Evolutionary conservation across 2,329 filamentous ascomycete species (phyloP).

Genomic region (Beauveria sp.): DNA sequence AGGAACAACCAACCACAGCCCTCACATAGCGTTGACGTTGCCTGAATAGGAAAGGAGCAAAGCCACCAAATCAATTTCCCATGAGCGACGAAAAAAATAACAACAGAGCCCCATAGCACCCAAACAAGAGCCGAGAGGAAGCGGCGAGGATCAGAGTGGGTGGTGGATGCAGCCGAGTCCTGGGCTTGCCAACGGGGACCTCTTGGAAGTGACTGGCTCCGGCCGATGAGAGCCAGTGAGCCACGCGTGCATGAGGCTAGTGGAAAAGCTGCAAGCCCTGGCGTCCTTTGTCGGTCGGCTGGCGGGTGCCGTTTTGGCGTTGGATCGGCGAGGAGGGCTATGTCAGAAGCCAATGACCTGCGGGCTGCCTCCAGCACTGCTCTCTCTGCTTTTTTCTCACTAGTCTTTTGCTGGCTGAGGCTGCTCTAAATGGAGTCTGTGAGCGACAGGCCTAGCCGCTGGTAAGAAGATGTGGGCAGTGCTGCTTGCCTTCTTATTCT

Average conservation of each 20-base stretch:
- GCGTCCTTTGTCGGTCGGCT: neutral
- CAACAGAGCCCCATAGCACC: neutral
- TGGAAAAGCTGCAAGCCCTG: neutral
- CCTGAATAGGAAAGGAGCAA: constrained; percentile 7
- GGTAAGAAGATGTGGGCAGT: neutral
- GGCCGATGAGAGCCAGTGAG: too few species aligned
- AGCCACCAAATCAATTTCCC: neutral
- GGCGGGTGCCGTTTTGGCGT: constrained; percentile 5
- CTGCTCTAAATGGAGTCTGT: neutral
- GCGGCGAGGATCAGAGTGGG: neutral
- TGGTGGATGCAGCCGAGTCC: neutral
- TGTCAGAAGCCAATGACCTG: neutral
- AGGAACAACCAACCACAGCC: constrained; percentile 12
- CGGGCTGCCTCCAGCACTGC: neutral
- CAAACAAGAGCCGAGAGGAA: neutral
- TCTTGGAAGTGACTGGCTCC: too few species aligned
- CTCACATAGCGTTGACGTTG: constrained; percentile 8
- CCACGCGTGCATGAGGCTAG: neutral
- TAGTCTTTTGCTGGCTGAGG: neutral
- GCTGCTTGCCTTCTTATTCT: constrained; percentile 1
- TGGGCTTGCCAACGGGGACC: too few species aligned
- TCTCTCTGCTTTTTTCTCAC: neutral
- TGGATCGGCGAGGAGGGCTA: constrained; percentile 8
- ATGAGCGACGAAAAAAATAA: neutral
- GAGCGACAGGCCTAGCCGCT: constrained; percentile 7